phyloP scores from a whole-genome alignment of 2,329 filamentous ascomycete genomes.

The Cladosporium sp. region DNA sequence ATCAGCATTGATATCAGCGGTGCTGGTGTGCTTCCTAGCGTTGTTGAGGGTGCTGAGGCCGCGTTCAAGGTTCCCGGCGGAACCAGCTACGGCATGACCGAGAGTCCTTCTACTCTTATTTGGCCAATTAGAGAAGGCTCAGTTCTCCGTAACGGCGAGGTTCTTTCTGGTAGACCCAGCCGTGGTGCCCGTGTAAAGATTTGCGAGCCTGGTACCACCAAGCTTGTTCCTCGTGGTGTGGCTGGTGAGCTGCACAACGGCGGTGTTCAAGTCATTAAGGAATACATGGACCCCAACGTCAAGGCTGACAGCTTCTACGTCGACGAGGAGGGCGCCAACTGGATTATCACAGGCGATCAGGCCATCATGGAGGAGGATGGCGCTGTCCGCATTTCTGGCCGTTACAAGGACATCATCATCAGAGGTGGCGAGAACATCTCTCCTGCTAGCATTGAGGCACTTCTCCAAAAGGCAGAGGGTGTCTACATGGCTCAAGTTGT shows the following conservation, averaged over 20 bases:
- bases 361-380: constrained; percentile 51
- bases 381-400: constrained; percentile 39
- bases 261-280: constrained; percentile 33
- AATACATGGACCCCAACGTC: constrained; percentile 35
- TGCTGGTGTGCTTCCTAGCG: constrained; percentile 39
- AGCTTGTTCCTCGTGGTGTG: constrained; percentile 31
- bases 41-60: constrained; percentile 32
- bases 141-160: constrained; percentile 37
- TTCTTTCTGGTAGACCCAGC: constrained; percentile 46
- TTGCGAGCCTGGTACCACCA: constrained; percentile 32
- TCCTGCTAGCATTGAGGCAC: constrained; percentile 37
- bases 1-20: constrained; percentile 37
- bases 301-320: constrained; percentile 32
- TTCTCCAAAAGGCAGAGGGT: constrained; percentile 40
- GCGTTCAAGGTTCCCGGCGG: constrained; percentile 33
- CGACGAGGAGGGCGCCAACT: constrained; percentile 48
- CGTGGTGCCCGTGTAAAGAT: constrained; percentile 42
- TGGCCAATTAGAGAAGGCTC: constrained; percentile 38
- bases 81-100: constrained; percentile 49
- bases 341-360: constrained; percentile 66
- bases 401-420: constrained; percentile 40
- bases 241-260: constrained; percentile 36
- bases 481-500: constrained; percentile 44
- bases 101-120: constrained; percentile 46
- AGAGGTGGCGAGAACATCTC: constrained; percentile 69